Base-by-base conservation (phyloP, 495 filamentous ascomycete genomes). In the Xylaria scruposa region DNA sequence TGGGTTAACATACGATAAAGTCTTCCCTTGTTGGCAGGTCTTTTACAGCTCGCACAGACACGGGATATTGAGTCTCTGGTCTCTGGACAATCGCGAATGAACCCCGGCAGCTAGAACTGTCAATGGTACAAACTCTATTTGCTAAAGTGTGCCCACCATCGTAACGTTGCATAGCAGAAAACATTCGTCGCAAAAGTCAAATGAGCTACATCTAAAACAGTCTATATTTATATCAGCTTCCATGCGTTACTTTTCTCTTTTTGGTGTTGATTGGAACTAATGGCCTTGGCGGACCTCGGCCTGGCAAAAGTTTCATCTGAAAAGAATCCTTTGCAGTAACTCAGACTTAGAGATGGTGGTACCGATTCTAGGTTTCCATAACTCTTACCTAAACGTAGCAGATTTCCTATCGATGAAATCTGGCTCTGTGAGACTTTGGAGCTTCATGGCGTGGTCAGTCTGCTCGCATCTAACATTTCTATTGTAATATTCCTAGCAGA, bases 151-250 rank as follows among this genome's bases (percentile, higher is more conserved):
- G 29, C 29, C 29, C 29, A 31, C 29, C 29, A 31, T 31, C 29
- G 29, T 31, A 31, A 31, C 1, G 29, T 31, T 31, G 29, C 29
- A 31, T 6, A 61, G 31, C 17, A 40, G 17, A 61, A 40, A 61
- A 21, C 58, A 61, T 38, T 61, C 58, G 17, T 61, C 33, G 19
- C 56, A 59, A 19, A 61, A 29, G 9, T 21, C 33, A 8, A 61
- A 61, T 61, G 15, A 40, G 58, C 58, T 33, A 31, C 58, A 61
- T 12, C 40, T 17, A 38, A 61, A 61, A 61, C 33, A 61, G 15
- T 40, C 31, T 61, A 21, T 15, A 13, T 8, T 38, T 7, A 10
- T 31, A 15, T 38, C 33, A 61, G 19, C 58, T 3, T 40, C 4
- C 3, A 36, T 12, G 15, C 19, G 56, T 33, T 38, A 33, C 2